Base-by-base conservation (phyloP, 352 stramenopile genomes). In the Phytophthora chlamydospora region DNA sequence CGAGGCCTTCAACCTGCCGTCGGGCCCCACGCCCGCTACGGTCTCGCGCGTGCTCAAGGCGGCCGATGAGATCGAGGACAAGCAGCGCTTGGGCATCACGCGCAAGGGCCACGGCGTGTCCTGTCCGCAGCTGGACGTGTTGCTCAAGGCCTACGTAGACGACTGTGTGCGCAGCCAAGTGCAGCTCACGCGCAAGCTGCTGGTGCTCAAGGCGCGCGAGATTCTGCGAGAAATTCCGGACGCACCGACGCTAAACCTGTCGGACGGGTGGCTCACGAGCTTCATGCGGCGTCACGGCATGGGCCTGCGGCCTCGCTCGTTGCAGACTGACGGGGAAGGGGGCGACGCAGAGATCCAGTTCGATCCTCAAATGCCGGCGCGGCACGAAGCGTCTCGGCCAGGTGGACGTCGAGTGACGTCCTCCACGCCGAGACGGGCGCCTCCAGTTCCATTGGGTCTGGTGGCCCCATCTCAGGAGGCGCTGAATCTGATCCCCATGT, bases 201-300 rank as follows among this genome's bases (percentile, higher is more conserved):
- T 74, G 10, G 55, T 61, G 40, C 52, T 66, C 14, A 58, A 54
- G 14, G 66, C 58, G 33, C 66, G 66, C 27, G 55, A 70, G 19
- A 71, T 74, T 11, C 50, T 71, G 16, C 17, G 6, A 0, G 50
- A 57, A 38, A 66, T 74, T 29, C 55, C 66, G 4, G 29, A 71
- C 36, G 61, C 60, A 4, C 62, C 66, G 0, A 64, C 46, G 10
- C 29, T 74, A 4, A 66, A 50, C n/a, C 61, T 74, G 10, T 74
- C 66, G 19, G 61, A 60, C 31, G 66, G 66, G 17, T 74, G 66
- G 66, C 60, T 74, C 17, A 74, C 66, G 29, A 64, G 57, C 55
- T 74, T 74, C 49, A 70, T 71, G 61, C 46, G 49, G 9, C 66
- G 66, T n/a, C 66, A 74, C 36, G 47, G 55, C 0, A 58, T 74